Percentiles rank a stretch among this genome's conserved stretches.
phyloP scores from a whole-genome alignment of 1,284 basidiomycete genomes.

The Malassezia japonica region DNA sequence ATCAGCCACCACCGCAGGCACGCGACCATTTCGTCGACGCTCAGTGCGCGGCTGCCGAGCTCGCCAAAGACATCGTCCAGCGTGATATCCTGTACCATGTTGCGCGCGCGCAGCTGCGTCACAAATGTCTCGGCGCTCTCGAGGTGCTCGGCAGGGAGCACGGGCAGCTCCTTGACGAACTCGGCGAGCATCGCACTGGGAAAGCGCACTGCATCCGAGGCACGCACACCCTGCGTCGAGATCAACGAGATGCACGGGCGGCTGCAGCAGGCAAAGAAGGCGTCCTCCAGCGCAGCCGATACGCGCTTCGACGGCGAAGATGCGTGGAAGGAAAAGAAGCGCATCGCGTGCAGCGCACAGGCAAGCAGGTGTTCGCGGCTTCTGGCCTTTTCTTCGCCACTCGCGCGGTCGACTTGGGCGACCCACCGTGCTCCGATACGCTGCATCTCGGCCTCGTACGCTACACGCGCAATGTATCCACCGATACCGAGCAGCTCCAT shows the following conservation, averaged over 20 bases:
- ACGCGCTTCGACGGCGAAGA: constrained; percentile 81
- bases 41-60: constrained; percentile 63
- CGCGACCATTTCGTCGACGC: constrained; percentile 64
- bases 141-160: constrained; percentile 63
- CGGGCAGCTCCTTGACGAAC: constrained; percentile 72
- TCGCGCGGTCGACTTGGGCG: constrained; percentile 52
- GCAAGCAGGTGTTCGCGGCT: constrained; percentile 23
- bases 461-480: constrained; percentile 63
- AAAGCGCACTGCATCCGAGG: constrained; percentile 63
- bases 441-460: constrained; percentile 75
- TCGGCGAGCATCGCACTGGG: constrained; percentile 65
- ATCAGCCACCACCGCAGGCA: constrained; percentile 83
- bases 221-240: constrained; percentile 67
- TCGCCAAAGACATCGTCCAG: constrained; percentile 79
- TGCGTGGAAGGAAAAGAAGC: constrained; percentile 51
- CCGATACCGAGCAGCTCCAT: constrained; percentile 52
- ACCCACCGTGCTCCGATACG: constrained; percentile 50
- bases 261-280: constrained; percentile 65
- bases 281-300: constrained; percentile 64
- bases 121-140: constrained; percentile 61
- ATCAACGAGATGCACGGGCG: constrained; percentile 61
- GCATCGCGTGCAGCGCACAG: constrained; percentile 69
- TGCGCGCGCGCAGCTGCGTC: constrained; percentile 58
- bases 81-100: constrained; percentile 68
- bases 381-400: constrained; percentile 55